These are phyloP conservation scores for Coemansia sp. DNA, from an alignment of 192 early-diverging fungal species.

Conservation along the genomic window DNA sequence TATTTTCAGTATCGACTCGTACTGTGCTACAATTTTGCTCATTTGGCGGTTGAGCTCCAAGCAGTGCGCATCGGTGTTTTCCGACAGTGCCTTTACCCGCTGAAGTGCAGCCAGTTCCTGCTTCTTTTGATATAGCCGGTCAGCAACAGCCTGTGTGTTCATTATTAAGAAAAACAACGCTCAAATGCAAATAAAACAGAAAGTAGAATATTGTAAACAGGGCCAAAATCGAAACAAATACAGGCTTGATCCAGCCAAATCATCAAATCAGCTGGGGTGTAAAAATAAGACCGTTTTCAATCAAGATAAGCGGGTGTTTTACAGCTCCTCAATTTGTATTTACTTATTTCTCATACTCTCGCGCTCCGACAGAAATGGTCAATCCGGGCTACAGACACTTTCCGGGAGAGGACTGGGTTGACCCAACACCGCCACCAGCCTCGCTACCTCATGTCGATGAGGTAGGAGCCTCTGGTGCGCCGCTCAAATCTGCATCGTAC, in stretches of 20 bases:
- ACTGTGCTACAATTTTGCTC: conserved; percentile 47
- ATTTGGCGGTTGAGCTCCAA: conserved; percentile 55
- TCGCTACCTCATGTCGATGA: conserved; percentile 75
- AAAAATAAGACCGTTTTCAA: neutral
- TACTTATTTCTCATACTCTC: neutral
- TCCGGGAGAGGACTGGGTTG: conserved; percentile 68
- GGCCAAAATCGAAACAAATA: neutral
- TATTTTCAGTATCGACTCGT: conserved; percentile 42
- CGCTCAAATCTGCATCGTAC: conserved; percentile 90
- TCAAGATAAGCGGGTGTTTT: neutral
- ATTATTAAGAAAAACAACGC: conserved; percentile 4
- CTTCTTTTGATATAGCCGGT: conserved; percentile 47
- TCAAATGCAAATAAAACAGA: neutral
- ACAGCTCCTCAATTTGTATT: neutral
- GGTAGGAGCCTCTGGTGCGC: conserved; percentile 88
- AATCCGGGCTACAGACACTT: conserved; percentile 51
- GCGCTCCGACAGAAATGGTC: conserved; percentile 23
- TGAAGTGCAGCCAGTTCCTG: conserved; percentile 51
- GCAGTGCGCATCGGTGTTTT: conserved; percentile 49
- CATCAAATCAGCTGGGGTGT: neutral
- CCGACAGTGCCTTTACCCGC: conserved; percentile 40
- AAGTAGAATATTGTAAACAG: conserved; percentile 2
- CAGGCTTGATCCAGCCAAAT: neutral
- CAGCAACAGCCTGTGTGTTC: conserved; percentile 45
- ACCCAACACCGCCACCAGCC: conserved; percentile 76